A percentile compares a stretch with the other conserved stretches of the same genome.
phyloP scores from a whole-genome alignment of 108 stramenopile genomes.

The Aurantiochytrium sp. region DNA sequence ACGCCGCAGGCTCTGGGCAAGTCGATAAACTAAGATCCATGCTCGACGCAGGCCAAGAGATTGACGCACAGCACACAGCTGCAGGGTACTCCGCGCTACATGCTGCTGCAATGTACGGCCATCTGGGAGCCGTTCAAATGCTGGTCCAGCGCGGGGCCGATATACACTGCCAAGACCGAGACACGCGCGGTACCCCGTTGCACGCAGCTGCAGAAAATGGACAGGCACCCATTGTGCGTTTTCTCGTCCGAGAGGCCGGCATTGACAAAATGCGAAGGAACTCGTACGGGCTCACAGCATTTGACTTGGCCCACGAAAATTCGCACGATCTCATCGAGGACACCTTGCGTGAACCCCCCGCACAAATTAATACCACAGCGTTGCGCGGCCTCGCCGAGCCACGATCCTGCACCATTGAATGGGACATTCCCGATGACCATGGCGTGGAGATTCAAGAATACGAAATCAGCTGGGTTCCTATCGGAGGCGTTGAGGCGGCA shows the following conservation, averaged over 20 bases:
- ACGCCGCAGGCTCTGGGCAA: neutral
- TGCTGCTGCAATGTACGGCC: neutral
- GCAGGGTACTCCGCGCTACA: neutral
- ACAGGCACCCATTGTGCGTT: neutral
- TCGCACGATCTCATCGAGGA: neutral
- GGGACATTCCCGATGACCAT: neutral
- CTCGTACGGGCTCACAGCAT: neutral
- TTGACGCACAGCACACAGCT: neutral
- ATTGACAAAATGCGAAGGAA: neutral
- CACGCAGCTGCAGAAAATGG: conserved; percentile 8
- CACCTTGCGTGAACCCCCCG: neutral
- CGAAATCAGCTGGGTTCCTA: neutral
- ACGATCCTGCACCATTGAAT: neutral
- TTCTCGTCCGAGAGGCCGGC: neutral
- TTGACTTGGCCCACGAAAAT: neutral
- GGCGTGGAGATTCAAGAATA: neutral
- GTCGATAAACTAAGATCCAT: neutral
- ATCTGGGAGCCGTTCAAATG: neutral
- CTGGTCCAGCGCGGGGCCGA: neutral
- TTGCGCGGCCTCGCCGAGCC: neutral
- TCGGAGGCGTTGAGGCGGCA: neutral
- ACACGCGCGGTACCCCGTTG: neutral
- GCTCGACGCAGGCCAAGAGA: neutral
- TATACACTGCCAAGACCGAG: neutral
- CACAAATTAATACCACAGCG: neutral